A percentile compares a stretch with the other conserved stretches of the same genome.
Conservation (phyloP, 2,329 filamentous ascomycete genomes). For the Cladosporium colombiae region DNA sequence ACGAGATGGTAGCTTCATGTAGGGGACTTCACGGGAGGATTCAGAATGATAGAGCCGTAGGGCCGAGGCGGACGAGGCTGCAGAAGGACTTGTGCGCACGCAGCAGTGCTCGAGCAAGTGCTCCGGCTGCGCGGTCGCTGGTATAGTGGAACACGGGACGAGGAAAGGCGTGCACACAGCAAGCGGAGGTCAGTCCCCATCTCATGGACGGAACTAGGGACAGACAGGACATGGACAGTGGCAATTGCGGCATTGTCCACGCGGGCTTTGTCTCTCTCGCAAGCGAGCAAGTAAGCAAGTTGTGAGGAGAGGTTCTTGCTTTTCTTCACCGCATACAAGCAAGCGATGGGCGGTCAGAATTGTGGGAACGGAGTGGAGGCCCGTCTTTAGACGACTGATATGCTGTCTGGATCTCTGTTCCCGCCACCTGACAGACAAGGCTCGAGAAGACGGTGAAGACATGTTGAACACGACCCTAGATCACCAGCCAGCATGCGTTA, state of each 20-base stretch:
- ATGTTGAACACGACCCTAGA: not conserved
- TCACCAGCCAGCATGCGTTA: not conserved
- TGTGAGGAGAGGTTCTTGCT: not conserved
- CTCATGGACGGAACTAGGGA: not conserved
- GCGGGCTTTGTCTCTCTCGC: not conserved
- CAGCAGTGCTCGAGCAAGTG: not conserved
- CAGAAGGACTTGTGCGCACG: not conserved
- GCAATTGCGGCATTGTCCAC: not conserved
- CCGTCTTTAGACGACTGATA: not conserved
- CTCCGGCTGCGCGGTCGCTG: not conserved
- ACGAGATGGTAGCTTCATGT: not conserved
- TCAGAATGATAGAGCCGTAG: not conserved
- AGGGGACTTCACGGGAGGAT: not conserved
- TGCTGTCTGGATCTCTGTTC: not conserved
- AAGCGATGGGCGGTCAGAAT: not conserved
- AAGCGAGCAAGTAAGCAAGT: not conserved
- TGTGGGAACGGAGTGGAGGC: constrained; percentile 1
- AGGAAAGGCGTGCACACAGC: not conserved
- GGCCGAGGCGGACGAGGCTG: not conserved
- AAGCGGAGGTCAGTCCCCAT: not conserved
- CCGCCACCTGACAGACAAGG: constrained; percentile 1
- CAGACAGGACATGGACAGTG: not conserved
- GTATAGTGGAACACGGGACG: not conserved
- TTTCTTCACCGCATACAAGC: constrained; percentile 5
- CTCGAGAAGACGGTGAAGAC: constrained; percentile 1